Evolutionary conservation across 2,329 filamentous ascomycete genomes (phyloP).

Genomic region (Neofusicoccum cordaticola): DNA sequence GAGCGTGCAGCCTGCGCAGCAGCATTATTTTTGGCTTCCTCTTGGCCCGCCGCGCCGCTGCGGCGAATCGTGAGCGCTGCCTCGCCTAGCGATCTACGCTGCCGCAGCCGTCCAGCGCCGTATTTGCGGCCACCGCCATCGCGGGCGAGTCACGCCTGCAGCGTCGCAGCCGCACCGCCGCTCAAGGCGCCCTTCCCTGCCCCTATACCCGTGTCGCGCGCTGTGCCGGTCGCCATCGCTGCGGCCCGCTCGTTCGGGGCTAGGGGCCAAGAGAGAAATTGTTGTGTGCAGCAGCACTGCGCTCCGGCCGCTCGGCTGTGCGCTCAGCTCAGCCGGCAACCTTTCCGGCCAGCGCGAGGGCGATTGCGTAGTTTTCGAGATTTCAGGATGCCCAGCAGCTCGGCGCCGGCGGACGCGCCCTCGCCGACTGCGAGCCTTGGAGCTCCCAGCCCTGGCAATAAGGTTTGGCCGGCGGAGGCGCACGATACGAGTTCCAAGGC

Average conservation of each 20-base stretch:
- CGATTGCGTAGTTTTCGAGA: slow-evolving; percentile 14
- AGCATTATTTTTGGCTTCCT: slow-evolving; percentile 1
- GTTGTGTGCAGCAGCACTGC: slow-evolving; percentile 8
- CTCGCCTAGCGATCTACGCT: slow-evolving; percentile 6
- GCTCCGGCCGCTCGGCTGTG: neutral
- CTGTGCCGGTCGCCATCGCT: neutral
- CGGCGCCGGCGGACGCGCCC: neutral
- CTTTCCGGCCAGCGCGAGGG: neutral
- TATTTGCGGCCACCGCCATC: too few species aligned
- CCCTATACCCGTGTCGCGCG: neutral
- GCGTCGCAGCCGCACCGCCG: too few species aligned
- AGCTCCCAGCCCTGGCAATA: neutral
- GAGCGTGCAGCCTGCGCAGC: neutral
- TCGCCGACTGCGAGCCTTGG: neutral
- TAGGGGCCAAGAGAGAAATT: slow-evolving; percentile 9
- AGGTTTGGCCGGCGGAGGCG: neutral
- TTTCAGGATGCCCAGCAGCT: slow-evolving; percentile 4
- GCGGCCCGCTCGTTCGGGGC: neutral
- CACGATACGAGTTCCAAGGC: neutral
- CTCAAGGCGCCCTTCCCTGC: neutral
- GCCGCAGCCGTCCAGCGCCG: neutral
- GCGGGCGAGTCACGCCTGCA: neutral
- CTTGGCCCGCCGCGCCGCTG: neutral
- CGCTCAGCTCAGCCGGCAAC: neutral
- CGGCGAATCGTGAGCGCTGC: neutral